Percentiles rank a stretch among this genome's conserved stretches.
These are phyloP conservation scores for Fusarium dlaminii DNA, from an alignment of 2,329 filamentous ascomycete species.

Conservation along the genomic window DNA sequence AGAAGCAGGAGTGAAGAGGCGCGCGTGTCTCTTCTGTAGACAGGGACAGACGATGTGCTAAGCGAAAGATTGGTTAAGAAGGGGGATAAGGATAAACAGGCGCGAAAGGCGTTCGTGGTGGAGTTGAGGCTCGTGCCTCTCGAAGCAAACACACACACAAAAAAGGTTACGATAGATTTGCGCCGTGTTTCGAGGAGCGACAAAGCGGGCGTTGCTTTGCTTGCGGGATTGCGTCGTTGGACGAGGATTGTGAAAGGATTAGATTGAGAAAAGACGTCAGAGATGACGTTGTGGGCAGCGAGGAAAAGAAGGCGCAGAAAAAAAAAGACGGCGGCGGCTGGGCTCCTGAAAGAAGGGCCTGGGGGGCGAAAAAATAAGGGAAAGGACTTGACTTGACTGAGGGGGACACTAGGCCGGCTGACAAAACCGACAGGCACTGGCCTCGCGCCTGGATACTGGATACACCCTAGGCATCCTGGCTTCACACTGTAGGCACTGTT, in stretches of 20 bases:
- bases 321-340: slow-evolving; percentile 48
- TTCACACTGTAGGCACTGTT: slow-evolving; percentile 33
- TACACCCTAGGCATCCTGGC: background rate
- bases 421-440: slow-evolving; percentile 28
- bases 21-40: slow-evolving; percentile 10
- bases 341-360: slow-evolving; percentile 39
- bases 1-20: slow-evolving; percentile 16
- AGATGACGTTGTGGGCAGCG: slow-evolving; percentile 57
- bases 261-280: slow-evolving; percentile 57
- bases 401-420: slow-evolving; percentile 26
- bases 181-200: slow-evolving; percentile 35
- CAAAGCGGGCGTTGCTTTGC: slow-evolving; percentile 42
- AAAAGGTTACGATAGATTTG: slow-evolving; percentile 27
- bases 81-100: slow-evolving; percentile 23
- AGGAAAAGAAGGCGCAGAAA: slow-evolving; percentile 49
- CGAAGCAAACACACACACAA: slow-evolving; percentile 10
- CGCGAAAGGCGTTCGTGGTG: slow-evolving; percentile 30
- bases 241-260: slow-evolving; percentile 50
- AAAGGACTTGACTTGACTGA: slow-evolving; percentile 20
- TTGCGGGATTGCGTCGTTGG: slow-evolving; percentile 46
- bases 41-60: slow-evolving; percentile 17
- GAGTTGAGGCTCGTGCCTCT: slow-evolving; percentile 39
- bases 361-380: slow-evolving; percentile 33
- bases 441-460: background rate
- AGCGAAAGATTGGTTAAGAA: slow-evolving; percentile 22